Conservation (phyloP, 2,329 filamentous ascomycete species). For the Aspergillus tanneri region DNA sequence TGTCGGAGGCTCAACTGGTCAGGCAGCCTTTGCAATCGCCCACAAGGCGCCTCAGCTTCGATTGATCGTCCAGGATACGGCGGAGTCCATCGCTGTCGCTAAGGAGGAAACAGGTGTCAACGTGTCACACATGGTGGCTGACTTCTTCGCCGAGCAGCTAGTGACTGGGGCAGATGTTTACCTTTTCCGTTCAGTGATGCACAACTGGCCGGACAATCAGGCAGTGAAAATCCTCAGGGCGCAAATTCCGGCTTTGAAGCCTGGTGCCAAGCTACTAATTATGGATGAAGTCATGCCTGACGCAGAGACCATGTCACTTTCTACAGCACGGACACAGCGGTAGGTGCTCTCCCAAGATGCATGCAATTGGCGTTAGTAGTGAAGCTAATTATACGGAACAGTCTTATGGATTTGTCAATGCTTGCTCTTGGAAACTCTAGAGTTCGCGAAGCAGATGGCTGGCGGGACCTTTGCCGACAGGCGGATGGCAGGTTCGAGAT, state of each 20-base stretch:
- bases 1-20: background rate
- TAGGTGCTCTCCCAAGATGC: too few relatives aligned
- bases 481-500: too few relatives aligned
- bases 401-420: too few relatives aligned
- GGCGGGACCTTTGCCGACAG: too few relatives aligned
- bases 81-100: background rate
- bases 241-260: constrained; percentile 2
- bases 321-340: too few relatives aligned
- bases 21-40: background rate
- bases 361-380: too few relatives aligned
- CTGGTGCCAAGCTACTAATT: too few relatives aligned
- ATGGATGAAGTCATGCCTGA: too few relatives aligned
- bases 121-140: background rate
- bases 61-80: background rate
- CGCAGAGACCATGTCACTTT: too few relatives aligned
- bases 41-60: background rate
- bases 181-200: constrained; percentile 23
- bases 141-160: constrained; percentile 16
- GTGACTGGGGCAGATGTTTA: constrained; percentile 18
- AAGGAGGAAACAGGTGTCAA: background rate
- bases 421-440: too few relatives aligned
- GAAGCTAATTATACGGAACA: too few relatives aligned
- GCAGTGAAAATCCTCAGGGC: constrained; percentile 13
- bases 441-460: too few relatives aligned
- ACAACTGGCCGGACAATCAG: constrained; percentile 25